phyloP scores from a whole-genome alignment of 805 yeast species.

The Candida nitratophila region DNA sequence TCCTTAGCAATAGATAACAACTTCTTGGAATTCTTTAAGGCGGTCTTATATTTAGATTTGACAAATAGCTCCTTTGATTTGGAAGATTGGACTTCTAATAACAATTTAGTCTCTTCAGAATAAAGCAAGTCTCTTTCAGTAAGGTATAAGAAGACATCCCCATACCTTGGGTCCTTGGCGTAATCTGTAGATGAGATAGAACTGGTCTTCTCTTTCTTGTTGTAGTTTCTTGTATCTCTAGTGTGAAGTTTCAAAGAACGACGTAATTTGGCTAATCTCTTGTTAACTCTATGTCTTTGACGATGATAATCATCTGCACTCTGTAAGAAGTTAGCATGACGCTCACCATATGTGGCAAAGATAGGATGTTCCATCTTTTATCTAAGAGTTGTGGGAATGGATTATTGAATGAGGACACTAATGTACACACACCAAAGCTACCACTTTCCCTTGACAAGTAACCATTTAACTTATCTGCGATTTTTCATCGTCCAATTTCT shows the following conservation, averaged over 20 bases:
- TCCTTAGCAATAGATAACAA: slow-evolving; percentile 25
- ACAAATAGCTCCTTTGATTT: slow-evolving; percentile 43
- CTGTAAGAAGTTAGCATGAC: slow-evolving; percentile 56
- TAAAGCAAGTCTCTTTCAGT: slow-evolving; percentile 73
- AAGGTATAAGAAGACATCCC: slow-evolving; percentile 51
- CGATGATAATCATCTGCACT: slow-evolving; percentile 63
- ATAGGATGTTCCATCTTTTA: slow-evolving; percentile 39
- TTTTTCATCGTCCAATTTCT: no score
- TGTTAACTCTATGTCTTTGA: slow-evolving; percentile 57
- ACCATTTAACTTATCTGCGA: no score
- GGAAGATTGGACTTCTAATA: slow-evolving; percentile 46
- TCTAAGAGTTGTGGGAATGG: no score
- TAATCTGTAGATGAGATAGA: slow-evolving; percentile 43
- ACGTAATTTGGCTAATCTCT: slow-evolving; percentile 57
- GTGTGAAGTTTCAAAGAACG: slow-evolving; percentile 55
- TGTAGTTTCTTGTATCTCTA: slow-evolving; percentile 59
- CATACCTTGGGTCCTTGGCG: slow-evolving; percentile 43
- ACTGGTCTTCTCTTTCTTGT: slow-evolving; percentile 38
- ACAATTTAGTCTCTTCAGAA: slow-evolving; percentile 55
- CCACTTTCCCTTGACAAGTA: no score
- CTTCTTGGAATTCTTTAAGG: slow-evolving; percentile 37
- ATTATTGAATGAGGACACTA: no score
- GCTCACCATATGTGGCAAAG: slow-evolving; percentile 40
- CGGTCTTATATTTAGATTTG: slow-evolving; percentile 61
- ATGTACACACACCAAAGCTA: no score